Conservation (phyloP, 2,329 filamentous ascomycete species). For the Epichloe gansuensis region DNA sequence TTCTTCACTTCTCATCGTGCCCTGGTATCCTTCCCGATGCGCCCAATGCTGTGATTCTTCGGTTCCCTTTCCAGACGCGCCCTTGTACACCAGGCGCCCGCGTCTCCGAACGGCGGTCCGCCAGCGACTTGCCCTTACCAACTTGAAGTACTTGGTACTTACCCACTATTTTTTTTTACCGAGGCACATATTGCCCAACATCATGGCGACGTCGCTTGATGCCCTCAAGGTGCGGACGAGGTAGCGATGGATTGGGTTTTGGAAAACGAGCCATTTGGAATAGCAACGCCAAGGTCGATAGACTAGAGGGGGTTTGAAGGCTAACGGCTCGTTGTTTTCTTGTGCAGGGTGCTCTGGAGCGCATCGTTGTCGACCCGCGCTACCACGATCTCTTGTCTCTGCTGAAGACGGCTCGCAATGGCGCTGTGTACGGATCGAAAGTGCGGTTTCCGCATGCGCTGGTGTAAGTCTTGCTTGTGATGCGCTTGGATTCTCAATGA, state of each 20-base stretch:
- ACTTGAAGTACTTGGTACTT: background rate
- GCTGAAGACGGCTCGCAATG: constrained; percentile 90
- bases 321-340: background rate
- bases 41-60: background rate
- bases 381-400: constrained; percentile 78
- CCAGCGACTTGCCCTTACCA: too few species aligned
- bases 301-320: background rate
- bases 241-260: background rate
- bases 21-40: background rate
- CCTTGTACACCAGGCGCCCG: background rate
- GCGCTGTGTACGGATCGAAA: constrained; percentile 91
- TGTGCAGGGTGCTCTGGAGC: constrained; percentile 45
- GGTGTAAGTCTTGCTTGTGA: constrained; percentile 39
- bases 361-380: constrained; percentile 65
- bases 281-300: too few species aligned
- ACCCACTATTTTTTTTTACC: constrained; percentile 7
- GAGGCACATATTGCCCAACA: constrained; percentile 9
- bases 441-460: constrained; percentile 96
- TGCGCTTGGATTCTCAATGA: background rate
- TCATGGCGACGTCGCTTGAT: constrained; percentile 17
- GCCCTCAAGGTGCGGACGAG: constrained; percentile 15
- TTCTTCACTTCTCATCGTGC: background rate
- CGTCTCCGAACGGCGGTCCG: too few species aligned
- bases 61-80: background rate
- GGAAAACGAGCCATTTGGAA: too few species aligned